Evolutionary conservation across 345 rosid species (phyloP).

Genomic region (Lagerstroemia speciosa): DNA sequence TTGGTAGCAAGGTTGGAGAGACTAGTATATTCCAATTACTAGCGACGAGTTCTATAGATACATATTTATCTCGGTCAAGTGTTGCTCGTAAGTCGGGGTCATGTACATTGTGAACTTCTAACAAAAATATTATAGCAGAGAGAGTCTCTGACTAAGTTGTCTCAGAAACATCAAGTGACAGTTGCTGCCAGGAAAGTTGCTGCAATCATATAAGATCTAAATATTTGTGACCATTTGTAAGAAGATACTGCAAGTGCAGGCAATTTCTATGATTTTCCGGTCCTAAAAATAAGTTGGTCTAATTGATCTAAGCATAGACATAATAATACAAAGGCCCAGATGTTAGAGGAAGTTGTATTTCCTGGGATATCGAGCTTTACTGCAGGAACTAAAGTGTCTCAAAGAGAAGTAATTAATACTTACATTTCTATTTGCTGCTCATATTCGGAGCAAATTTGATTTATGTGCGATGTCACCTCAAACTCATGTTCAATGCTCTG

Average conservation of each 20-base stretch:
- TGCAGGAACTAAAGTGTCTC: background rate
- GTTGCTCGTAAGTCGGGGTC: background rate
- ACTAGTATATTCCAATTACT: no score
- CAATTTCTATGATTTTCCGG: background rate
- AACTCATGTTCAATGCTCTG: conserved; percentile 43
- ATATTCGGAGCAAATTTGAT: conserved; percentile 52
- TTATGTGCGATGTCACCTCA: conserved; percentile 39
- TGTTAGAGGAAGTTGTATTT: background rate
- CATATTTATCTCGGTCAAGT: background rate
- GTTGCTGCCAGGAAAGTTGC: background rate
- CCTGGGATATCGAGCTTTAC: background rate
- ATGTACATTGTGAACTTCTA: background rate
- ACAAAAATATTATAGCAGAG: background rate
- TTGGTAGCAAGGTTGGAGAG: background rate
- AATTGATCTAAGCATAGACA: background rate
- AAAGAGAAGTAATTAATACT: conserved; percentile 14
- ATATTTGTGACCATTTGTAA: background rate
- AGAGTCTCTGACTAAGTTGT: background rate
- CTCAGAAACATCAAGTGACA: background rate
- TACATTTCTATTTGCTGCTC: conserved; percentile 80
- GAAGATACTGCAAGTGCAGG: background rate
- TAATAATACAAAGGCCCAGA: background rate
- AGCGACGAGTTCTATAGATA: no score
- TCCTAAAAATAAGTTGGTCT: background rate
- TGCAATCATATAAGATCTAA: background rate